Evolutionary conservation across 768 basidiomycete genomes (phyloP).

Genomic region (Gymnopilus dilepis): DNA sequence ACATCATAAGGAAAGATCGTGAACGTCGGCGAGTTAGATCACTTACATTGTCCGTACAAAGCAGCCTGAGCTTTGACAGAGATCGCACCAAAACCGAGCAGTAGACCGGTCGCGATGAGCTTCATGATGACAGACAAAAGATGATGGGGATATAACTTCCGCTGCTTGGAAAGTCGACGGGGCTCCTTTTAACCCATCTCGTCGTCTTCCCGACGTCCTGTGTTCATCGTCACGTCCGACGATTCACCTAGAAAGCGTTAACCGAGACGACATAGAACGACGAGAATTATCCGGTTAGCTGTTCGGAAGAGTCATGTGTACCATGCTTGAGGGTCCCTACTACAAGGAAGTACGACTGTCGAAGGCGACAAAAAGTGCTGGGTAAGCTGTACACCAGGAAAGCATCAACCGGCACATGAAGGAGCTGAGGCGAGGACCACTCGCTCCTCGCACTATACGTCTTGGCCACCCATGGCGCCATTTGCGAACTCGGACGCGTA

Average conservation of each 20-base stretch:
- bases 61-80: slow-evolving; percentile 2
- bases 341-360: no score
- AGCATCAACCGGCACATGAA: no score
- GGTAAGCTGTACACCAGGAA: no score
- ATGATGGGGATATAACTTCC: not conserved
- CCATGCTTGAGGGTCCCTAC: no score
- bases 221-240: slow-evolving; percentile 5
- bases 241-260: slow-evolving; percentile 1
- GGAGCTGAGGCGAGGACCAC: not conserved
- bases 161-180: not conserved
- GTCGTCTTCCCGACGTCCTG: not conserved
- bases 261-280: not conserved
- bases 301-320: slow-evolving; percentile 2
- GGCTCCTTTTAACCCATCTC: not conserved
- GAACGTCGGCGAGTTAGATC: no score
- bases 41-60: slow-evolving; percentile 7
- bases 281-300: slow-evolving; percentile 5
- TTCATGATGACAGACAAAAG: not conserved
- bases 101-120: not conserved
- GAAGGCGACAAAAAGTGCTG: no score
- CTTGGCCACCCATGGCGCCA: not conserved
- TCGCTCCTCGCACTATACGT: not conserved
- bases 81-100: not conserved
- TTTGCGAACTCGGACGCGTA: not conserved
- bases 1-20: not conserved